phyloP scores from a whole-genome alignment of 1,139 yeast genomes.

The Magnusiomyces paraingens region DNA sequence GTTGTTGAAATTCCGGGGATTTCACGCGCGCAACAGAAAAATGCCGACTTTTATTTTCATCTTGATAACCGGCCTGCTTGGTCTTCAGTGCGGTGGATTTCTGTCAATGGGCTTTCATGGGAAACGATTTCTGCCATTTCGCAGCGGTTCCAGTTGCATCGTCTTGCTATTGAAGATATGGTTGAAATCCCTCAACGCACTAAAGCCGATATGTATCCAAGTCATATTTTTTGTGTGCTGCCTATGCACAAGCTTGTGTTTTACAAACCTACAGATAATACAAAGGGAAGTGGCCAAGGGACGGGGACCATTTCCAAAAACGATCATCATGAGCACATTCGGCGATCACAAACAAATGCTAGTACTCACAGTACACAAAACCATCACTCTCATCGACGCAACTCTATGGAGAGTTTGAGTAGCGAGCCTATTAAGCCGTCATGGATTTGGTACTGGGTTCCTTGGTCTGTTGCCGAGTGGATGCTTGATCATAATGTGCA shows the following conservation, averaged over 20 bases:
- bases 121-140: conserved; percentile 44
- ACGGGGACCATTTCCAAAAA: neutral
- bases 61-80: conserved; percentile 37
- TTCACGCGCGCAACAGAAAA: conserved; percentile 4
- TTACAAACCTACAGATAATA: conserved; percentile 14
- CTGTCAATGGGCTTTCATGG: conserved; percentile 51
- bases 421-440: too few relatives aligned
- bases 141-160: conserved; percentile 38
- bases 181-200: conserved; percentile 53
- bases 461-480: too few relatives aligned
- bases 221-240: conserved; percentile 45
- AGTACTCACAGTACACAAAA: neutral
- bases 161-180: conserved; percentile 50
- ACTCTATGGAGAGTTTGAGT: too few relatives aligned
- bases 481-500: too few relatives aligned
- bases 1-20: neutral
- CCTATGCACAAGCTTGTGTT: conserved; percentile 44
- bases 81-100: conserved; percentile 49
- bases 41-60: conserved; percentile 22
- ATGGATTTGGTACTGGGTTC: too few relatives aligned
- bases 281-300: neutral
- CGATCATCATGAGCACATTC: neutral
- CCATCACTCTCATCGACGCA: too few relatives aligned
- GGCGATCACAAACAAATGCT: neutral
- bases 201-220: conserved; percentile 45